Evolutionary conservation across 192 early-diverging fungal species (phyloP).

Genomic region (Dimargaris cristalligena): DNA sequence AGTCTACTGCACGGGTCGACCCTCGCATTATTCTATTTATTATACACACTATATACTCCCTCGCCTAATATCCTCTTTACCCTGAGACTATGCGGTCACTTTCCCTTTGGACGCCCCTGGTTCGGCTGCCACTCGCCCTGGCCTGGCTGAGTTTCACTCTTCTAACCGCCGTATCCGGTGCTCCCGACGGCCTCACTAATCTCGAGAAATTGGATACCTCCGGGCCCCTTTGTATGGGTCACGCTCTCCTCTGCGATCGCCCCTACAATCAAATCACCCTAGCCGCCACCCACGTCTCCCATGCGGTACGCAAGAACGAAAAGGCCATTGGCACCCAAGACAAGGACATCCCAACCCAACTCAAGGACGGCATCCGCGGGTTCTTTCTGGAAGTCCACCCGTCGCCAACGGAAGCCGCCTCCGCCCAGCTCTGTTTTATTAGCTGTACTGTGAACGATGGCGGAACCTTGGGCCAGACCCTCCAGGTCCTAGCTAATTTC

Average conservation of each 20-base stretch:
- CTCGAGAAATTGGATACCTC: no score
- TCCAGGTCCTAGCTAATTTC: slow-evolving; percentile 36
- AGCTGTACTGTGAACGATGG: slow-evolving; percentile 42
- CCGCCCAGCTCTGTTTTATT: slow-evolving; percentile 40
- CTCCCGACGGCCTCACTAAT: no score
- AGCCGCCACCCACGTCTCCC: slow-evolving; percentile 61
- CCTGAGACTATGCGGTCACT: no score
- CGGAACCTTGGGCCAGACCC: slow-evolving; percentile 33
- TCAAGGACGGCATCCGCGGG: slow-evolving; percentile 52
- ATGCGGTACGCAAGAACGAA: slow-evolving; percentile 23
- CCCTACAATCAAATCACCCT: slow-evolving; percentile 44
- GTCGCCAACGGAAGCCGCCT: background rate
- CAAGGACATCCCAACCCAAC: slow-evolving; percentile 39
- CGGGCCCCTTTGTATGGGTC: slow-evolving; percentile 40
- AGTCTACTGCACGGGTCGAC: no score
- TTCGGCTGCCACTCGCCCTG: no score
- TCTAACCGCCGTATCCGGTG: no score
- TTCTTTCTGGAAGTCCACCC: slow-evolving; percentile 51
- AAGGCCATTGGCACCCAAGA: slow-evolving; percentile 51
- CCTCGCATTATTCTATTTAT: no score
- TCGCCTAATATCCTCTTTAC: no score
- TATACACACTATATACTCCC: no score
- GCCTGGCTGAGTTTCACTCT: no score
- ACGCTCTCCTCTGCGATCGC: slow-evolving; percentile 41
- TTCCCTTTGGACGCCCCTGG: no score